A percentile compares a stretch with the other conserved stretches of the same genome.
Evolutionary conservation across 345 rosid genomes (phyloP).

Genomic region (Brassica nigra): DNA sequence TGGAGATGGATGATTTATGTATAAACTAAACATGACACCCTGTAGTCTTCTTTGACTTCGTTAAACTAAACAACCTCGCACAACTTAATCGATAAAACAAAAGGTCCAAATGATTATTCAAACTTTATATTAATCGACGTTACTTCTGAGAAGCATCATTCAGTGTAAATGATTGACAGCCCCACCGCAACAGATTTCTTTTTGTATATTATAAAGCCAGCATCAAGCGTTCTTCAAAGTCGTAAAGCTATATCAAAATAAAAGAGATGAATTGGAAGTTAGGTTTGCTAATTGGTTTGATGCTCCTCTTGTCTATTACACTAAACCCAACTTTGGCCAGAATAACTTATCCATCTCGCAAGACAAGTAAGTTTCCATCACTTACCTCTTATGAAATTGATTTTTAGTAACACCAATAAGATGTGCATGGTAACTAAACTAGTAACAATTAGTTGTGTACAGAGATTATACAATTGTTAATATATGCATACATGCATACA

Average conservation of each 20-base stretch:
- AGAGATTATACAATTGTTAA: background rate
- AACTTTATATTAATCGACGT: background rate
- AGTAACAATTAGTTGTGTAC: background rate
- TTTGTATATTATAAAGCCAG: background rate
- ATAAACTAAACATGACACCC: background rate
- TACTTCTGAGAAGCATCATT: background rate
- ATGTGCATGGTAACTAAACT: background rate
- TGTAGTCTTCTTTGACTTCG: background rate
- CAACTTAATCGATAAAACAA: background rate
- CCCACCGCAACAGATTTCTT: background rate
- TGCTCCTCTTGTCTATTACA: background rate
- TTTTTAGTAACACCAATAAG: background rate
- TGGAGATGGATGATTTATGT: background rate
- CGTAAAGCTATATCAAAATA: background rate
- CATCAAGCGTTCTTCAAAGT: background rate
- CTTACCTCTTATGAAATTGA: background rate
- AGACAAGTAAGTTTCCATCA: constrained; percentile 6
- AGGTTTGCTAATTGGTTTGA: background rate
- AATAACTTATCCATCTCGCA: background rate
- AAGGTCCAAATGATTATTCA: background rate
- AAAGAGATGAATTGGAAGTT: constrained; percentile 7
- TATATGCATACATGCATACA: background rate
- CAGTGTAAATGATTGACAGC: background rate
- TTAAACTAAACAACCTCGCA: background rate
- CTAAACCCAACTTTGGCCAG: background rate